phyloP scores from a whole-genome alignment of 352 stramenopile genomes.

The Halophytophthora polymorphica region DNA sequence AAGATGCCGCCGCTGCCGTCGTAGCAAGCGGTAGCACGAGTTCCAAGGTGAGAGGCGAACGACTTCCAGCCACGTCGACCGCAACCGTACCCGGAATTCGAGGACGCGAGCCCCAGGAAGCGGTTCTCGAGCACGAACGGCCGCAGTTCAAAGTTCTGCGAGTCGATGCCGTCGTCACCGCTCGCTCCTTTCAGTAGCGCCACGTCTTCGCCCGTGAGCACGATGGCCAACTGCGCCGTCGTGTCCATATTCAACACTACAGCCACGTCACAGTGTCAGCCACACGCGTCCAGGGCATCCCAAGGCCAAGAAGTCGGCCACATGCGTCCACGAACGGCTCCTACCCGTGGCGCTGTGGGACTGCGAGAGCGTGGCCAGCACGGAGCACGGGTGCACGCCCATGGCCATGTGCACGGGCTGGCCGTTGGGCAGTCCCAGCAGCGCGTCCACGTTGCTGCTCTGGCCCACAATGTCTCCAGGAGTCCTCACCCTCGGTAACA shows the following conservation, averaged over 20 bases:
- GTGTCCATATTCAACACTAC: slow-evolving; percentile 82
- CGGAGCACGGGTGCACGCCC: slow-evolving; percentile 76
- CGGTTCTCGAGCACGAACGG: slow-evolving; percentile 61
- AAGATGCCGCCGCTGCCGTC: no score
- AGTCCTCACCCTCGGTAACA: slow-evolving; percentile 59
- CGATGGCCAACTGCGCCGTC: slow-evolving; percentile 72
- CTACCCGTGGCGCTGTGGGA: no score
- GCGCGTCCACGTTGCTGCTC: slow-evolving; percentile 19
- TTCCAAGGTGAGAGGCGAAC: no score
- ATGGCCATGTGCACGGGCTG: slow-evolving; percentile 58
- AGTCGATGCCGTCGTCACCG: no score
- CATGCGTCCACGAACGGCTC: no score
- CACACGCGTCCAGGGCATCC: slow-evolving; percentile 9
- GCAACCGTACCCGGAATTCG: slow-evolving; percentile 60
- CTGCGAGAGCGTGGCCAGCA: slow-evolving; percentile 54
- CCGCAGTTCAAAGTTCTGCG: slow-evolving; percentile 64
- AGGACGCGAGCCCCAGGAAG: slow-evolving; percentile 66
- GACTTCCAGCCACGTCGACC: no score
- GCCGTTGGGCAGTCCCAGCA: slow-evolving; percentile 30
- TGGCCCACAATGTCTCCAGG: slow-evolving; percentile 49
- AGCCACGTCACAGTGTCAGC: slow-evolving; percentile 6
- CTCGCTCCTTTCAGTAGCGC: slow-evolving; percentile 19
- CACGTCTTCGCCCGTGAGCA: slow-evolving; percentile 41
- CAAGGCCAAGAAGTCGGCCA: no score
- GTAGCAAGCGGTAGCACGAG: no score